phyloP scores from a whole-genome alignment of 2,329 filamentous ascomycete genomes.

The Penicillium sp. region DNA sequence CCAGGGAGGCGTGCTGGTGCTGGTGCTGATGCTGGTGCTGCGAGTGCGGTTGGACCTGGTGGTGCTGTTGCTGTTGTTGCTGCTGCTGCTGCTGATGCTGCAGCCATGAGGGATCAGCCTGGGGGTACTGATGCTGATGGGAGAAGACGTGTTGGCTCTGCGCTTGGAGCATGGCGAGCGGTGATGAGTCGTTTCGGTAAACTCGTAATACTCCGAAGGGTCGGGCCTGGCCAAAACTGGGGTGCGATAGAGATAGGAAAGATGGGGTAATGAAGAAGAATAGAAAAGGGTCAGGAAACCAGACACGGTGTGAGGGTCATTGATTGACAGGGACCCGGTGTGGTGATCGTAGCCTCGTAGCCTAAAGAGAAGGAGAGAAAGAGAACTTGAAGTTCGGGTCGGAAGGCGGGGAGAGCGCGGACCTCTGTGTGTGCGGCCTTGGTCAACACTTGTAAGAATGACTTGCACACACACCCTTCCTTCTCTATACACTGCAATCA shows the following conservation, averaged over 20 bases:
- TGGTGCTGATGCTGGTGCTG: constrained; percentile 37
- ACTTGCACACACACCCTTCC: neutral
- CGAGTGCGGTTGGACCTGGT: constrained; percentile 36
- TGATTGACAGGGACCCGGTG: constrained; percentile 27
- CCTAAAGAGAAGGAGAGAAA: constrained; percentile 24
- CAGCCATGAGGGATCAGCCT: constrained; percentile 44
- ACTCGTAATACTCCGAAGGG: constrained; percentile 28
- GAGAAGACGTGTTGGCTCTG: constrained; percentile 59
- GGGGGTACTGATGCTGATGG: constrained; percentile 53
- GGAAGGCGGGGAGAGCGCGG: constrained; percentile 34
- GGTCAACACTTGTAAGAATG: constrained; percentile 1
- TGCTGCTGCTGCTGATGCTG: constrained; percentile 38
- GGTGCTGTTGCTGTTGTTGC: constrained; percentile 36
- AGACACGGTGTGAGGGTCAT: constrained; percentile 28
- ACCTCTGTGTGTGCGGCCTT: constrained; percentile 14
- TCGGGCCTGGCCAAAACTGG: constrained; percentile 7
- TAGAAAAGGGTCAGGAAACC: constrained; percentile 23
- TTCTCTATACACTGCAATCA: neutral
- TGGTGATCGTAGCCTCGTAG: constrained; percentile 21
- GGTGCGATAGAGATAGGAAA: constrained; percentile 1
- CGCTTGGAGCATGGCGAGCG: constrained; percentile 44
- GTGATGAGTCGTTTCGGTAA: constrained; percentile 19
- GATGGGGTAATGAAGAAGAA: constrained; percentile 5
- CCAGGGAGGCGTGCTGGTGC: constrained; percentile 44
- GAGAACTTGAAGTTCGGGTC: constrained; percentile 30